Evolutionary conservation across 1,284 basidiomycete genomes (phyloP).

Genomic region (Microbotryum saponariae): DNA sequence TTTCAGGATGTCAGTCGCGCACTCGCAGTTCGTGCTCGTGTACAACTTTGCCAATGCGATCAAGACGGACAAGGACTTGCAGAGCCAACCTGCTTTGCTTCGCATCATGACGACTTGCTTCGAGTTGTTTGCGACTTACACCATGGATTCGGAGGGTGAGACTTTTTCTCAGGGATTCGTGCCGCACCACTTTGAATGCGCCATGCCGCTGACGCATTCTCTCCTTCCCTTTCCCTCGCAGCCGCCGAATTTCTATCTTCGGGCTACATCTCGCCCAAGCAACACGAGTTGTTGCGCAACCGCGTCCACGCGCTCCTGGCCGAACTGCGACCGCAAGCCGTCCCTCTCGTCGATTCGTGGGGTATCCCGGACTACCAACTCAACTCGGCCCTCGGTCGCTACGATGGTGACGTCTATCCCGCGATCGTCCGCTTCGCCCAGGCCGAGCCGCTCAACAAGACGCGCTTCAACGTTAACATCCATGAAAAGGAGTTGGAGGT

Average conservation of each 20-base stretch:
- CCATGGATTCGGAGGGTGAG: slow-evolving; percentile 24
- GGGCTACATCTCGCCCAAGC: slow-evolving; percentile 40
- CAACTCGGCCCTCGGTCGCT: slow-evolving; percentile 41
- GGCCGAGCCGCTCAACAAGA: slow-evolving; percentile 35
- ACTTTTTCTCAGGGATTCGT: background rate
- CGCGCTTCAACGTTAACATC: slow-evolving; percentile 40
- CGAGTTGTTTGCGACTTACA: slow-evolving; percentile 34
- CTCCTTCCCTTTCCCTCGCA: slow-evolving; percentile 14
- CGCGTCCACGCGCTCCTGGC: slow-evolving; percentile 40
- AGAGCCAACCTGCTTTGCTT: slow-evolving; percentile 40
- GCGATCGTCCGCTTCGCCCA: slow-evolving; percentile 32
- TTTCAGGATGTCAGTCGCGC: slow-evolving; percentile 33
- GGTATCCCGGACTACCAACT: slow-evolving; percentile 41
- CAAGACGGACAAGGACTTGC: slow-evolving; percentile 40
- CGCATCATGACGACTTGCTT: slow-evolving; percentile 40
- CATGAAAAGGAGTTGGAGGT: slow-evolving; percentile 33
- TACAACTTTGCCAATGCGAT: slow-evolving; percentile 43
- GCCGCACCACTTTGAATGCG: background rate
- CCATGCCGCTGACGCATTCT: slow-evolving; percentile 23
- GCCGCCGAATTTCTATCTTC: slow-evolving; percentile 42
- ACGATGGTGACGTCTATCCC: slow-evolving; percentile 36
- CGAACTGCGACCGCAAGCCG: slow-evolving; percentile 39
- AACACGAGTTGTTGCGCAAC: slow-evolving; percentile 39
- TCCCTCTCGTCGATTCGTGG: slow-evolving; percentile 40
- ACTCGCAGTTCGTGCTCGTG: slow-evolving; percentile 38